phyloP scores from a whole-genome alignment of 768 basidiomycete species.

The Hortiboletus campestris region DNA sequence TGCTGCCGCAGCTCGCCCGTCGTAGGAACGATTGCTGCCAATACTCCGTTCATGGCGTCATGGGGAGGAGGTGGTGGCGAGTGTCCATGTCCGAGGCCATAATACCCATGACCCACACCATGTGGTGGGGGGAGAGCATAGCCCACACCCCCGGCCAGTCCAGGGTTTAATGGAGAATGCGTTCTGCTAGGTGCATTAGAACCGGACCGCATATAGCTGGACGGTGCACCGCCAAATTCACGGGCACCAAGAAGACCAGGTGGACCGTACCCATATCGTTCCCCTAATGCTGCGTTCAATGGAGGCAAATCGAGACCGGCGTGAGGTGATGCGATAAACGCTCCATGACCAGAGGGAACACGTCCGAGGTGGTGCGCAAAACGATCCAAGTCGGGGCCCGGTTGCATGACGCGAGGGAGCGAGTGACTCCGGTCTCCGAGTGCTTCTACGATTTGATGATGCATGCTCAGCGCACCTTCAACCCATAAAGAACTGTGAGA shows the following conservation, averaged over 20 bases:
- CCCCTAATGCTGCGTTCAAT: slow-evolving; percentile 42
- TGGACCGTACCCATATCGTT: slow-evolving; percentile 38
- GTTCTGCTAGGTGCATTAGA: slow-evolving; percentile 69
- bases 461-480: slow-evolving; percentile 36
- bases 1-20: slow-evolving; percentile 68
- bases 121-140: slow-evolving; percentile 43
- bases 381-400: slow-evolving; percentile 31
- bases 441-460: slow-evolving; percentile 35
- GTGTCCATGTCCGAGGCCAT: slow-evolving; percentile 38
- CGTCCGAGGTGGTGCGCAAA: slow-evolving; percentile 36
- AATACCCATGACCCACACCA: slow-evolving; percentile 35
- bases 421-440: slow-evolving; percentile 35
- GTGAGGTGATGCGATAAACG: slow-evolving; percentile 35
- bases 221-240: slow-evolving; percentile 40
- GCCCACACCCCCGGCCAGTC: slow-evolving; percentile 37
- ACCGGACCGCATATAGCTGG: slow-evolving; percentile 62
- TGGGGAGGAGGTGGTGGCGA: slow-evolving; percentile 37
- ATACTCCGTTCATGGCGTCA: slow-evolving; percentile 29
- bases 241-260: slow-evolving; percentile 32
- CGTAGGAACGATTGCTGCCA: slow-evolving; percentile 39
- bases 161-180: slow-evolving; percentile 65
- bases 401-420: slow-evolving; percentile 32
- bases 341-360: slow-evolving; percentile 34
- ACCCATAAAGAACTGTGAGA: slow-evolving; percentile 33
- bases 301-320: slow-evolving; percentile 66